Evolutionary conservation across 2,329 filamentous ascomycete species (phyloP), one percentile per base, ranked within the genome.

Genomic region (Ascochyta viciae-villosae): DNA sequence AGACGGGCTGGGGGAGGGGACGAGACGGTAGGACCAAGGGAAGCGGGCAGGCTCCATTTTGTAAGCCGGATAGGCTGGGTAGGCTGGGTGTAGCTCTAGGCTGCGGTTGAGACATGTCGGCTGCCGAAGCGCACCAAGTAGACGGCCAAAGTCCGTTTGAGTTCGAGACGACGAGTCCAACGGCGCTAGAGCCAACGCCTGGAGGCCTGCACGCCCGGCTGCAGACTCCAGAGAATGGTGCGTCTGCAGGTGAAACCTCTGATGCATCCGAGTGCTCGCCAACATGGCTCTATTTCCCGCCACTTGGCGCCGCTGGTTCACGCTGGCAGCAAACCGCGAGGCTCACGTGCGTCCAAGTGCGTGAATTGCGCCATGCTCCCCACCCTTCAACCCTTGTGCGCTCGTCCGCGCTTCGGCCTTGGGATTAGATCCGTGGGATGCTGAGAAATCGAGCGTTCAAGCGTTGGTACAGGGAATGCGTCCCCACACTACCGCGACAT

Each of bases 181-280:
- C 29, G 4, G 29, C 44, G 34, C 31, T 24, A 37, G 27, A 34
- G 27, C 44, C 33, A 31, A 38, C 24, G 44, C 37, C 22, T 38
- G 41, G 42, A 47, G 35, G 34, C 5, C 38, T 50, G 15, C 24
- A 39, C 34, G 33, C 7, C 38, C 46, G 15, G 22, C 57, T 64
- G 63, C 61, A 16, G 16, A 16, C 16, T 16, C 16, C 16, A 62
- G 50, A 58, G 54, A 58, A 57, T 60, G 53, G 47, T 56, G 58
- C 60, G 49, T 54, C 60, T 67, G 65, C 65, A 66, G 55, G 54
- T 62, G 60, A 65, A 62, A 63, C 61, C 39, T 54, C 56, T 61
- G 48, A 47, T 56, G 53, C 47, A 26, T 51, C 53, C 48, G 48
- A 56, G 40, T 42, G 34, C 46, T 57, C 49, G 58, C 58, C 55